phyloP scores from a whole-genome alignment of 1,284 basidiomycete species.

The Xerocomus amazonicus region DNA sequence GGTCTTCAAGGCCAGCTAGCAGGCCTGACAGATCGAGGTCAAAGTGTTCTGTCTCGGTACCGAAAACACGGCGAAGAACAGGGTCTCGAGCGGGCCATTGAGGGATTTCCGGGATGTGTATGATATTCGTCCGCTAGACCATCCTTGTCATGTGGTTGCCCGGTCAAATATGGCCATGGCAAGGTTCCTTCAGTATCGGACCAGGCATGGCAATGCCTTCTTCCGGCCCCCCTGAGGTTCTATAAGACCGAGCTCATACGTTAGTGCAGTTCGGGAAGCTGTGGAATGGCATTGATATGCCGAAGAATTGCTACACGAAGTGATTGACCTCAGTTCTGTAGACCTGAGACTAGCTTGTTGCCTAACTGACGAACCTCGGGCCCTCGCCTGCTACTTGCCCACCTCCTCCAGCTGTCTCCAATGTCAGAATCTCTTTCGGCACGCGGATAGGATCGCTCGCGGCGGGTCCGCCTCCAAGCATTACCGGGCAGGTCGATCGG shows the following conservation, averaged over 20 bases:
- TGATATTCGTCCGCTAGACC: neutral
- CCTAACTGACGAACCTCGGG: too few species aligned
- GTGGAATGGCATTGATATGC: neutral
- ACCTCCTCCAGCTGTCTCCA: conserved; percentile 72
- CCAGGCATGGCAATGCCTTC: neutral
- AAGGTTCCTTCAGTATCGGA: neutral
- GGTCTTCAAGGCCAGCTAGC: neutral
- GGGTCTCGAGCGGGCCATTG: neutral
- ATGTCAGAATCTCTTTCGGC: conserved; percentile 55
- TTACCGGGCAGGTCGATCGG: conserved; percentile 40
- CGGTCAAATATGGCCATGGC: neutral
- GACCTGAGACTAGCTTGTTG: too few species aligned
- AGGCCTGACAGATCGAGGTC: neutral
- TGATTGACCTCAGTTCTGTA: neutral
- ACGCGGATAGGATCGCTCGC: conserved; percentile 24
- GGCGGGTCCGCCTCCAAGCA: conserved; percentile 59
- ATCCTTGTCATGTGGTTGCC: neutral
- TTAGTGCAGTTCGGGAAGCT: neutral
- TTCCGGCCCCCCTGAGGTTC: neutral
- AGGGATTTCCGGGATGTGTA: neutral
- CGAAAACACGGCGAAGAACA: neutral
- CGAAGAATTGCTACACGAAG: neutral
- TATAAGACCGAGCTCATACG: neutral
- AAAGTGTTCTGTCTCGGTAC: neutral
- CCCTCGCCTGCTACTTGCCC: conserved; percentile 54